Conservation (phyloP, 176 grass and related monocot genomes). For the Areca catechu region DNA sequence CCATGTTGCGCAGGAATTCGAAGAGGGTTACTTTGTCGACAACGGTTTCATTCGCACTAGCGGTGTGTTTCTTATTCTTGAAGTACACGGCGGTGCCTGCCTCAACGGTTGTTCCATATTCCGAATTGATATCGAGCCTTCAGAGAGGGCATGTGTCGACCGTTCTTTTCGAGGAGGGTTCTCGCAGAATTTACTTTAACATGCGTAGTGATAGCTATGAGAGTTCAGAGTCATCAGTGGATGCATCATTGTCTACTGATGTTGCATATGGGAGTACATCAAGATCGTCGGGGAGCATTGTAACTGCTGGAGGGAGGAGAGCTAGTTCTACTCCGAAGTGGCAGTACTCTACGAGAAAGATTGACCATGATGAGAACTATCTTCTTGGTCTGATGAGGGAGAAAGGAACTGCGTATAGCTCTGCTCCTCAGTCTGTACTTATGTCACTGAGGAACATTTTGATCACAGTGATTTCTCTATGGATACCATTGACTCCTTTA, state of each 20-base stretch:
- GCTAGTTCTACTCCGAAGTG: slow-evolving; percentile 21
- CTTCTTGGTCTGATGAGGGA: slow-evolving; percentile 72
- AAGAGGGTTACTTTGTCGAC: slow-evolving; percentile 25
- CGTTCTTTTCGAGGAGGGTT: slow-evolving; percentile 75
- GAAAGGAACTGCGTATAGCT: slow-evolving; percentile 52
- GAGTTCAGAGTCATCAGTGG: not conserved
- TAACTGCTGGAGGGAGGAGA: slow-evolving; percentile 1
- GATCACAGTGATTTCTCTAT: slow-evolving; percentile 57
- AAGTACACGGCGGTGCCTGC: slow-evolving; percentile 40
- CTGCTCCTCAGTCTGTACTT: slow-evolving; percentile 45
- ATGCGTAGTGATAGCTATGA: slow-evolving; percentile 15
- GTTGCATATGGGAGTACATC: not conserved
- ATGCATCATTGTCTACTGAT: not conserved
- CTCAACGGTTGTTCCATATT: slow-evolving; percentile 62
- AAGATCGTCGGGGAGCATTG: not conserved
- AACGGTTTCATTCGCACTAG: slow-evolving; percentile 33
- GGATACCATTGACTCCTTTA: slow-evolving; percentile 78
- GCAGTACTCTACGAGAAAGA: slow-evolving; percentile 61
- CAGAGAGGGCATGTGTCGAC: slow-evolving; percentile 37
- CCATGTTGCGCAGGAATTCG: slow-evolving; percentile 17
- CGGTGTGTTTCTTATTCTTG: slow-evolving; percentile 32
- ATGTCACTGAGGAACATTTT: slow-evolving; percentile 55
- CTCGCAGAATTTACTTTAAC: slow-evolving; percentile 74
- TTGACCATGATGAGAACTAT: slow-evolving; percentile 77
- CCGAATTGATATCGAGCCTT: slow-evolving; percentile 54